Base-by-base conservation (phyloP, 371 early-diverging fungal genomes). In the Lichtheimia corymbifera region DNA sequence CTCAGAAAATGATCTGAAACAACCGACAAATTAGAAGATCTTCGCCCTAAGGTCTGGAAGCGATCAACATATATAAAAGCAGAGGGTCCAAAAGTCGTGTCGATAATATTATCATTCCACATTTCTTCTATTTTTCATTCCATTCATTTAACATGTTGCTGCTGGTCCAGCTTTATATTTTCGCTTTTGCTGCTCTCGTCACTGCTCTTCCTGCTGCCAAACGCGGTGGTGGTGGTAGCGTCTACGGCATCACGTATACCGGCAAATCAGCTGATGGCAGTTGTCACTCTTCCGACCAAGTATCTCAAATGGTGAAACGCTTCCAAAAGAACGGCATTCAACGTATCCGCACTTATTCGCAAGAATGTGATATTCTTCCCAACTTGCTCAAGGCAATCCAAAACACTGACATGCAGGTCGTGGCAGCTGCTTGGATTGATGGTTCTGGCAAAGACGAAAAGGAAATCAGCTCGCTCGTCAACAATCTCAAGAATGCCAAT, bases 341-440 rank as follows among this genome's bases (percentile, higher is more conserved):
- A 35, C 64, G 64, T 51, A 68, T 80, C 35, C 77, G 80, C 47
- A 80, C 80, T 2, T 80, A 80, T 24, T 67, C 80, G 18, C 77
- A 76, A 73, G 80, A 77, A 56, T 80, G 80, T 50, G 58, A 77
- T 30, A 64, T 65, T 25, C 67, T 80, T 14, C 57, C 73, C n/a
- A 60, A 66, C 18, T 63, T 77, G n/a, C 55, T 77, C 22, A 62
- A 59, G 4, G 75, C 70, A 17, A 75, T 80, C 47, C 50, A 66
- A 5, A 22, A 55, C 13, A 27, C 41, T 7, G 72, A 65, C 28
- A 75, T 80, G 72, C 70, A 64, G 7, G 77, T 80, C 15, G 49
- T 75, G 59, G 73, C 80, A 17, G 73, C 68, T 49, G 72, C 73
- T 9, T 80, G 80, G 80, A 62, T 80, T 43, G 70, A 75, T 28